phyloP scores from a whole-genome alignment of 2,329 filamentous ascomycete genomes.

The Lecanicillium sp. region DNA sequence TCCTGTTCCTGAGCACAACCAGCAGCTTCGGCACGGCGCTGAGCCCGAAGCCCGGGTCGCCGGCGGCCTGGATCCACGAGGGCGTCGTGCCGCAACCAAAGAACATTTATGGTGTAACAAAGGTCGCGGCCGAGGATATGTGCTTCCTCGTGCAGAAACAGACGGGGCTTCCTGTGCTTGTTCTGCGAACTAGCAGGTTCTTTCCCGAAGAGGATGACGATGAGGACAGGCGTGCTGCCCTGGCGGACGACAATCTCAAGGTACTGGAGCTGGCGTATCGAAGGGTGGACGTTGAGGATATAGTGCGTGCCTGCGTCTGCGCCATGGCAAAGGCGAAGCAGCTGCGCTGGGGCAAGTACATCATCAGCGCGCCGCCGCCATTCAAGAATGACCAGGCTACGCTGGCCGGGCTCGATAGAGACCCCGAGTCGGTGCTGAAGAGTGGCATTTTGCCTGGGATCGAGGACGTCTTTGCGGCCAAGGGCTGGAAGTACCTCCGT shows the following conservation, averaged over 20 bases:
- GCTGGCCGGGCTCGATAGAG: slow-evolving; percentile 24
- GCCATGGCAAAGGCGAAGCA: slow-evolving; percentile 25
- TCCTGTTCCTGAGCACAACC: slow-evolving; percentile 38
- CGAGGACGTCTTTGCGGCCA: slow-evolving; percentile 20
- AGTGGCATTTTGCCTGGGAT: slow-evolving; percentile 16
- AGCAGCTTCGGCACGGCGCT: slow-evolving; percentile 36
- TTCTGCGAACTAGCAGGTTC: slow-evolving; percentile 40
- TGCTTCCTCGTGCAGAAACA: slow-evolving; percentile 33
- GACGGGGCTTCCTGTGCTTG: slow-evolving; percentile 29
- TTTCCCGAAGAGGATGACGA: slow-evolving; percentile 41
- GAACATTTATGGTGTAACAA: slow-evolving; percentile 42
- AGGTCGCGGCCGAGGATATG: slow-evolving; percentile 39
- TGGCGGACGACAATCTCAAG: slow-evolving; percentile 37
- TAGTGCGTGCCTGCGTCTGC: slow-evolving; percentile 32
- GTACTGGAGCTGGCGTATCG: slow-evolving; percentile 39
- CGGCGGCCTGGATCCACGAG: slow-evolving; percentile 38
- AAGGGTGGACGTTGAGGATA: slow-evolving; percentile 34
- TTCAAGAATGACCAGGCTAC: slow-evolving; percentile 23
- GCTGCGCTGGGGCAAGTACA: slow-evolving; percentile 31
- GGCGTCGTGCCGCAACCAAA: slow-evolving; percentile 31
- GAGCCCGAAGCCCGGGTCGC: slow-evolving; percentile 23
- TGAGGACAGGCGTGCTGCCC: slow-evolving; percentile 25
- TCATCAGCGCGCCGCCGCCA: slow-evolving; percentile 35
- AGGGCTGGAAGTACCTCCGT: slow-evolving; percentile 28
- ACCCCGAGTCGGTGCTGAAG: slow-evolving; percentile 23